Evolutionary conservation across 495 filamentous ascomycete genomes (phyloP).

Genomic region (Thozetella sp.): DNA sequence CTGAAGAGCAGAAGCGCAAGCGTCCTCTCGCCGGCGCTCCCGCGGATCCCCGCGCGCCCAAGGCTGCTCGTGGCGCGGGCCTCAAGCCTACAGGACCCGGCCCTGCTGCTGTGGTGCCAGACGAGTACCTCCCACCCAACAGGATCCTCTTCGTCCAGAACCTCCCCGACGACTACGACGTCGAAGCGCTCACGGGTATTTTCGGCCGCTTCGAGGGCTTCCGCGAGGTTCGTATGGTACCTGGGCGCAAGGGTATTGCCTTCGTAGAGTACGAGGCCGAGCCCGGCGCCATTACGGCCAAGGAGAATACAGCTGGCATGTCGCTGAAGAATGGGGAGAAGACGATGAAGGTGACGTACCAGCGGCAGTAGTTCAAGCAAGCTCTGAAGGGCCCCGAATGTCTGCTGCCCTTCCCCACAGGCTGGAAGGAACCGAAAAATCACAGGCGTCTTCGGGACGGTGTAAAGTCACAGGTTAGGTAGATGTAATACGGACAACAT

Average conservation of each 20-base stretch:
- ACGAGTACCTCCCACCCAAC: slow-evolving; percentile 97
- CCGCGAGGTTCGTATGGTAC: slow-evolving; percentile 86
- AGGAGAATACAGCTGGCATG: slow-evolving; percentile 95
- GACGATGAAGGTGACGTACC: slow-evolving; percentile 82
- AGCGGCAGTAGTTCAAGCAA: slow-evolving; percentile 66
- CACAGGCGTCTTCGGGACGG: not conserved
- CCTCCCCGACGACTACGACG: slow-evolving; percentile 82
- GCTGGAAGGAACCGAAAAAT: not conserved
- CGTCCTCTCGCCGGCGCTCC: slow-evolving; percentile 60
- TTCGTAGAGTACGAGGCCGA: slow-evolving; percentile 97
- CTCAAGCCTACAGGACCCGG: slow-evolving; percentile 77
- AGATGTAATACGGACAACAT: not conserved
- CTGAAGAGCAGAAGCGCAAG: slow-evolving; percentile 84
- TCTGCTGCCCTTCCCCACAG: too few species aligned
- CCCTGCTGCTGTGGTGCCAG: slow-evolving; percentile 79
- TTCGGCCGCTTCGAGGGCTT: slow-evolving; percentile 95
- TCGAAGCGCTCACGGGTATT: slow-evolving; percentile 75
- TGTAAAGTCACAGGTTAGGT: slow-evolving; percentile 1
- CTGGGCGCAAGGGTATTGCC: slow-evolving; percentile 84
- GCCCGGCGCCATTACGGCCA: slow-evolving; percentile 87
- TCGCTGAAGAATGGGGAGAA: slow-evolving; percentile 69
- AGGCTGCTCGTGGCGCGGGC: slow-evolving; percentile 74
- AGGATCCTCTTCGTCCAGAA: slow-evolving; percentile 97
- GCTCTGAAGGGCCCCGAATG: not conserved
- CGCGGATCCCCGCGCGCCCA: slow-evolving; percentile 64